Evolutionary conservation across 2,329 filamentous ascomycete species (phyloP).

Genomic region (Uncinocarpus reesii): DNA sequence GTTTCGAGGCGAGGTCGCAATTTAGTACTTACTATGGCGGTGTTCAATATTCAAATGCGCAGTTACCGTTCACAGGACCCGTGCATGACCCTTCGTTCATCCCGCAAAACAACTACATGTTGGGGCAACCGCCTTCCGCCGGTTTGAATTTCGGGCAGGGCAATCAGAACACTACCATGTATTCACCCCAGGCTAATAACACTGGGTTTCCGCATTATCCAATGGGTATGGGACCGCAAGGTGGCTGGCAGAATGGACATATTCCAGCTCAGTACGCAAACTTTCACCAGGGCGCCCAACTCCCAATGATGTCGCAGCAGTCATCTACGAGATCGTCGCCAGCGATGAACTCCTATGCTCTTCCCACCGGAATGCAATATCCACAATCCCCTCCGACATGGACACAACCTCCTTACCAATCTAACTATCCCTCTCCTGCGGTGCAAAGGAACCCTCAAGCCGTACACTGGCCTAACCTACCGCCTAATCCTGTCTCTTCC

Average conservation of each 20-base stretch:
- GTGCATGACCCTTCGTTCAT: constrained; percentile 26
- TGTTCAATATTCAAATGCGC: constrained; percentile 28
- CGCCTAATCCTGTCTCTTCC: constrained; percentile 26
- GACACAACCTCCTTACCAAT: constrained; percentile 27
- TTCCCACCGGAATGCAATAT: constrained; percentile 27
- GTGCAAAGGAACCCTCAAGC: constrained; percentile 23
- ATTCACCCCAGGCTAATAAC: constrained; percentile 26
- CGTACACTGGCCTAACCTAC: constrained; percentile 32
- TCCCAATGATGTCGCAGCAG: constrained; percentile 30
- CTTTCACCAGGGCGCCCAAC: constrained; percentile 32
- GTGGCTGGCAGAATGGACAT: constrained; percentile 29
- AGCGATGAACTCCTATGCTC: constrained; percentile 30
- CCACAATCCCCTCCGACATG: constrained; percentile 25
- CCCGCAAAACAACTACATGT: constrained; percentile 28
- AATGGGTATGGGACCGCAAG: constrained; percentile 27
- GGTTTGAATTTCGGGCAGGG: constrained; percentile 21
- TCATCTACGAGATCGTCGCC: constrained; percentile 31
- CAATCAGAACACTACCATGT: constrained; percentile 26
- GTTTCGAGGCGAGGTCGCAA: constrained; percentile 56
- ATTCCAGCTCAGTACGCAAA: constrained; percentile 27
- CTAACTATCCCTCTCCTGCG: constrained; percentile 18
- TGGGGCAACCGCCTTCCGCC: constrained; percentile 20
- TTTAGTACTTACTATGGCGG: constrained; percentile 41
- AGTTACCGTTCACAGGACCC: constrained; percentile 23
- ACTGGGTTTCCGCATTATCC: constrained; percentile 27